phyloP scores from a whole-genome alignment of 1,284 basidiomycete genomes.

The Tilletia horrida region DNA sequence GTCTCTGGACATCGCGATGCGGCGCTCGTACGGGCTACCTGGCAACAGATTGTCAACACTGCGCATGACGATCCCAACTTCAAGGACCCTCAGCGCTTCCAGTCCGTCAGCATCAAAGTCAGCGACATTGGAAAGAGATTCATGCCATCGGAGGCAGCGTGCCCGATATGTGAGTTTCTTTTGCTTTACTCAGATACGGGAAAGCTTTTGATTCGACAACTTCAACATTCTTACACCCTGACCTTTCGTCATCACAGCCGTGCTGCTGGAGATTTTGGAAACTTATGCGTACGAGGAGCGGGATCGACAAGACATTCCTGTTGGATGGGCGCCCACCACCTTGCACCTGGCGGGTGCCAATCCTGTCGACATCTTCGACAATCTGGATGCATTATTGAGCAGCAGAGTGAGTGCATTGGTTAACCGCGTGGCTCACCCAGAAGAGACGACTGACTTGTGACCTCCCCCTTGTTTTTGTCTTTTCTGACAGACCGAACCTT shows the following conservation, averaged over 20 bases:
- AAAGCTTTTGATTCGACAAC: not conserved
- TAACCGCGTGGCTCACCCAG: not conserved
- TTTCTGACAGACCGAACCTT: constrained; percentile 38
- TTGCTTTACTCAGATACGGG: not conserved
- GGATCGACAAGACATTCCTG: constrained; percentile 26
- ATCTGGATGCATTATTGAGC: constrained; percentile 79
- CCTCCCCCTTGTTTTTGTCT: not conserved
- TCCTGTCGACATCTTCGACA: constrained; percentile 74
- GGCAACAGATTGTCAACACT: constrained; percentile 79
- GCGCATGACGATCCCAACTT: constrained; percentile 57
- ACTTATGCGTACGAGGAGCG: constrained; percentile 42
- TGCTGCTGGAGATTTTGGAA: constrained; percentile 41
- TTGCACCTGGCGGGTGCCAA: constrained; percentile 74
- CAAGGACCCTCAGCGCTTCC: constrained; percentile 2
- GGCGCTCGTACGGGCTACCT: constrained; percentile 74
- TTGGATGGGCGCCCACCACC: constrained; percentile 75
- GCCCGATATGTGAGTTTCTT: constrained; percentile 30
- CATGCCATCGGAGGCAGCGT: constrained; percentile 40
- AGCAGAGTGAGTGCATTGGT: constrained; percentile 64
- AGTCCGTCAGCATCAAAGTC: constrained; percentile 22
- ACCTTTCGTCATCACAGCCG: constrained; percentile 23
- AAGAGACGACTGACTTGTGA: not conserved
- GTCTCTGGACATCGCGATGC: constrained; percentile 88
- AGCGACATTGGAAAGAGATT: constrained; percentile 26
- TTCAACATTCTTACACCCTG: not conserved